Evolutionary conservation across 805 yeast species (phyloP), one percentile per base, ranked within the genome.

Genomic region (Saccharomycopsis sp.): DNA sequence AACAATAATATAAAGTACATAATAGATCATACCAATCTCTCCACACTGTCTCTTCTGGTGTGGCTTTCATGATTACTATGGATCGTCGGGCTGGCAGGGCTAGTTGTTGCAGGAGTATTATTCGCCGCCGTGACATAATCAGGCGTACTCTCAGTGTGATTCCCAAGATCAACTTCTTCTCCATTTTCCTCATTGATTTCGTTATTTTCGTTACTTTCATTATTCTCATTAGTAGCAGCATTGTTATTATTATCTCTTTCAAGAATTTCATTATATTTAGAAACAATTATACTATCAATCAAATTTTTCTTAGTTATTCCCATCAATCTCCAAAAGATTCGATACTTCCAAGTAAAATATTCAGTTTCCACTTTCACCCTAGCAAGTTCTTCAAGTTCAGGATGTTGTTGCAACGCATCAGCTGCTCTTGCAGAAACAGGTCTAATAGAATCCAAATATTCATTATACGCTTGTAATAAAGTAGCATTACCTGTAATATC

Each of bases 301-400:
- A 80, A 53, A 49, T 79, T 77, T 6, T 57, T 52, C 40, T 55
- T 64, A 2, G 69, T 54, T 28, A 80, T 66, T 1, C 84, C 82
- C 80, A 80, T 74, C 3, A 74, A 21, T 32, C 57, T 58, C 82
- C 84, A 79, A 56, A 74, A 74, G 0, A 71, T 23, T 13, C 49
- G 53, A 54, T 58, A 63, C 59, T 53, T 65, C 50, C 39, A 57
- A 6, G 27, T 51, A 45, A 14, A 63, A 56, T 57, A 72, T 27
- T 49, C 32, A 4, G 21, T 43, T 13, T 60, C 53, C 3, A 77
- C 67, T 3, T 59, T 51, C 23, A 61, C 62, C 24, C 56, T 64
- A 0, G 81, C 83, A 13, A 58, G 51, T 7, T 55, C 63, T 52
- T 76, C 80, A 14, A 77, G 50, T 36, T 71, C 63, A 7, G 63